Evolutionary conservation across 176 grass and related monocot species (phyloP).

Genomic region (Cocos nucifera): DNA sequence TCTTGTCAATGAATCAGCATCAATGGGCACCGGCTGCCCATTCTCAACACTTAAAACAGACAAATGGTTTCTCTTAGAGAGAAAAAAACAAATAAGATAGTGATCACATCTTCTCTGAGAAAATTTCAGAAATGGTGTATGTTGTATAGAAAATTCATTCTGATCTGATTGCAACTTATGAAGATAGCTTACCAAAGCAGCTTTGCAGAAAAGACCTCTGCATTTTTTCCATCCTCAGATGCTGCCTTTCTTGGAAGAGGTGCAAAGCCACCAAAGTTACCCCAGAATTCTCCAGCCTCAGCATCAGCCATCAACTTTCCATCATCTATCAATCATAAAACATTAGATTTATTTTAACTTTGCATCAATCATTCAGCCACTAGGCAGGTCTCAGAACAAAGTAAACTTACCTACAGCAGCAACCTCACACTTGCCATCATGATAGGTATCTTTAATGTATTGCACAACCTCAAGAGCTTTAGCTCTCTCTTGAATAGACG

Average conservation of each 20-base stretch:
- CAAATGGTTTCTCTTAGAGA: not conserved
- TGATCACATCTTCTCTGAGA: no score
- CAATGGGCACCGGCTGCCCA: conserved; percentile 47
- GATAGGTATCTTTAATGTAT: conserved; percentile 91
- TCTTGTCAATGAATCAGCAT: conserved; percentile 56
- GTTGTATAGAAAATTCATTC: no score
- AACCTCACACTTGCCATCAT: conserved; percentile 88
- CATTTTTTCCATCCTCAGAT: conserved; percentile 60
- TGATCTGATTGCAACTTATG: no score
- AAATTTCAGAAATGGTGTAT: no score
- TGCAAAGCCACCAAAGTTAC: conserved; percentile 84
- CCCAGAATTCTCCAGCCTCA: conserved; percentile 98
- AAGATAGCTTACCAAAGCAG: conserved; percentile 46
- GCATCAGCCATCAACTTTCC: conserved; percentile 96
- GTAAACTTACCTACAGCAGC: conserved; percentile 76
- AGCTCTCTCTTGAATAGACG: conserved; percentile 98
- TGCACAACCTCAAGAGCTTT: conserved; percentile 99
- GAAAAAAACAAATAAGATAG: no score
- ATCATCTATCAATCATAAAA: conserved; percentile 45
- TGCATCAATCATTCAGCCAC: not conserved
- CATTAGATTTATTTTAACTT: not conserved
- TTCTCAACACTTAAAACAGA: conserved; percentile 60
- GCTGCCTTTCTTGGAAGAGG: conserved; percentile 83
- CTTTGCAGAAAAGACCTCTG: conserved; percentile 35
- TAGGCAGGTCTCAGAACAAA: not conserved